Percentiles rank a stretch among this genome's conserved stretches.
These are phyloP conservation scores for Candida ipomoeae DNA, from an alignment of 805 yeast genomes.

Conservation along the genomic window DNA sequence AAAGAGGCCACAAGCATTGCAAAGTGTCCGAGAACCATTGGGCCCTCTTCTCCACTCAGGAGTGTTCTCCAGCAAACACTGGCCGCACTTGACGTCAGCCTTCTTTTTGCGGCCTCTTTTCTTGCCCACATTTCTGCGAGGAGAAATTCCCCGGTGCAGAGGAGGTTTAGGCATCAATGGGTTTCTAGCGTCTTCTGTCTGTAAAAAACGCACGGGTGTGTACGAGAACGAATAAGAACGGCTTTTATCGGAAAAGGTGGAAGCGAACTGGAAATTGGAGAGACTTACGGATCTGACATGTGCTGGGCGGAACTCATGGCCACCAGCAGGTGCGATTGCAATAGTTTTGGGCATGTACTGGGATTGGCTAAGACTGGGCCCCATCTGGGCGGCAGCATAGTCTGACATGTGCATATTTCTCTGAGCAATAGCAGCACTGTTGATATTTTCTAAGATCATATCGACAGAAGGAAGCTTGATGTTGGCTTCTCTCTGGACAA, in stretches of 20 bases:
- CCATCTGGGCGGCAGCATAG: background rate
- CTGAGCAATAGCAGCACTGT: background rate
- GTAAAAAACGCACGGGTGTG: background rate
- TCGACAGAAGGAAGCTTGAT: conserved; percentile 12
- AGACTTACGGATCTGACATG: background rate
- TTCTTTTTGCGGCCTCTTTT: conserved; percentile 19
- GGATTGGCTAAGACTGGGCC: background rate
- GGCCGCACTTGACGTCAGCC: conserved; percentile 16
- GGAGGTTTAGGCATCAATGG: background rate
- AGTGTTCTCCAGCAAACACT: conserved; percentile 40
- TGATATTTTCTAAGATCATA: conserved; percentile 8
- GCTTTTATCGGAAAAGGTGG: background rate
- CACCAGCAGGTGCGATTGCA: background rate
- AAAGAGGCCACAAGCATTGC: conserved; percentile 90
- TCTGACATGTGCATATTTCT: background rate
- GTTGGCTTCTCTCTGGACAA: background rate
- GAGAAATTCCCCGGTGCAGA: background rate
- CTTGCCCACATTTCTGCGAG: conserved; percentile 5
- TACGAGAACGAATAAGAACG: background rate
- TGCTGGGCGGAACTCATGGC: background rate
- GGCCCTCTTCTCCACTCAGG: conserved; percentile 97
- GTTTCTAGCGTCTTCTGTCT: background rate
- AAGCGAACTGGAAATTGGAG: background rate
- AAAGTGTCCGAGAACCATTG: conserved; percentile 71
- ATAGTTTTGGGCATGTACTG: background rate